phyloP scores from a whole-genome alignment of 148 eudicot species.

The Chenopodium album region DNA sequence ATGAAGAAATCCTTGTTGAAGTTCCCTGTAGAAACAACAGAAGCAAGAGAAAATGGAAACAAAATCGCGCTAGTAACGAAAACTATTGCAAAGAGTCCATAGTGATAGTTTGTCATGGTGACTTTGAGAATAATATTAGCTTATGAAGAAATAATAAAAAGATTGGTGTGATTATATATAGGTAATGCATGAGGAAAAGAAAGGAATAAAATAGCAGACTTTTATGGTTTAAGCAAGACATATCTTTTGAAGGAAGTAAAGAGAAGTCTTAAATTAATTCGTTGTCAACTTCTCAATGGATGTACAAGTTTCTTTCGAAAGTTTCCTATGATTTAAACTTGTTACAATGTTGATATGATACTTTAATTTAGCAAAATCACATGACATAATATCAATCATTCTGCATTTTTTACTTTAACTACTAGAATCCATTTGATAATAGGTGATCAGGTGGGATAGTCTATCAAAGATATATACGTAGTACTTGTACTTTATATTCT shows the following conservation, averaged over 20 bases:
- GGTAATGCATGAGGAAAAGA: constrained; percentile 27
- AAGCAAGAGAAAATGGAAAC: constrained; percentile 35
- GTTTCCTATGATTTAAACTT: background rate
- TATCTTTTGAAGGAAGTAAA: constrained; percentile 68
- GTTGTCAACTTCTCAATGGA: constrained; percentile 12
- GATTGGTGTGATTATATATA: constrained; percentile 27
- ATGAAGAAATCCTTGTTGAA: constrained; percentile 75
- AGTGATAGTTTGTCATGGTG: constrained; percentile 16
- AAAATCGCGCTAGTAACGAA: constrained; percentile 20
- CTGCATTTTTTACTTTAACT: too few relatives aligned
- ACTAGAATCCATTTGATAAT: background rate
- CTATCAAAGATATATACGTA: too few relatives aligned
- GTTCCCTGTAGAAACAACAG: constrained; percentile 69
- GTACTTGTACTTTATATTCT: too few relatives aligned
- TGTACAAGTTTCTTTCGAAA: background rate
- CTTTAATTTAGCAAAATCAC: too few relatives aligned
- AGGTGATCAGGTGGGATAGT: too few relatives aligned
- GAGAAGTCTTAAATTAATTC: constrained; percentile 12
- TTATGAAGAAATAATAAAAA: background rate
- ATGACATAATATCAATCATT: too few relatives aligned
- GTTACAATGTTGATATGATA: background rate
- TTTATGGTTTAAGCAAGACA: constrained; percentile 44
- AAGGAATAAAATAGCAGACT: constrained; percentile 20
- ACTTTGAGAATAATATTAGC: background rate
- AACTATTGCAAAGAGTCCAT: constrained; percentile 4